Evolutionary conservation across 306 rosid species (phyloP).

Genomic region (Morella rubra): DNA sequence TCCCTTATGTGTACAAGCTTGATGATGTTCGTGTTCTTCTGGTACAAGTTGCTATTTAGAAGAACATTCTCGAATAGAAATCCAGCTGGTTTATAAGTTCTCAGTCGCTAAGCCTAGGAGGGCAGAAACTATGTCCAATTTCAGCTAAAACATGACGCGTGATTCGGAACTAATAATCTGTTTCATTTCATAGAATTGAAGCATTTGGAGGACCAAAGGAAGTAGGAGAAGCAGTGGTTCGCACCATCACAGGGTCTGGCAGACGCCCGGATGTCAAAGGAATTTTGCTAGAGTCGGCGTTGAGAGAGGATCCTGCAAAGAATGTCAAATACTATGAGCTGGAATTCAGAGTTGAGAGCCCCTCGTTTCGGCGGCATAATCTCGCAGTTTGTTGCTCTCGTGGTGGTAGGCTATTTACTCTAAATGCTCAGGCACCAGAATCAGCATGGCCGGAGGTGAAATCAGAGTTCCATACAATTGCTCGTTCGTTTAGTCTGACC

Average conservation of each 20-base stretch:
- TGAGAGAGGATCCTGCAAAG: conserved; percentile 54
- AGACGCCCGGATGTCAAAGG: conserved; percentile 61
- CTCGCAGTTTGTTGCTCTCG: conserved; percentile 68
- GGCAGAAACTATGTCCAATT: too few species aligned
- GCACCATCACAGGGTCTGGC: conserved; percentile 59
- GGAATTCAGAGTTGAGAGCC: conserved; percentile 78
- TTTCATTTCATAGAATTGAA: conserved; percentile 53
- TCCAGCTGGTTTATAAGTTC: background rate
- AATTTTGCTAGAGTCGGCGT: conserved; percentile 51
- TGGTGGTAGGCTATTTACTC: conserved; percentile 62
- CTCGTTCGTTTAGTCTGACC: conserved; percentile 64
- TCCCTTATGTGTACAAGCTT: too few species aligned
- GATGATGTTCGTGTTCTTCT: background rate
- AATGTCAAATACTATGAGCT: conserved; percentile 62
- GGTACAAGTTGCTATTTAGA: background rate
- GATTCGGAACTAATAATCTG: background rate
- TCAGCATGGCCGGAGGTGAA: conserved; percentile 60
- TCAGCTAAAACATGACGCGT: background rate
- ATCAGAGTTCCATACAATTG: conserved; percentile 56
- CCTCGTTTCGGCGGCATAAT: conserved; percentile 63
- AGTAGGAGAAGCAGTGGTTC: conserved; percentile 77
- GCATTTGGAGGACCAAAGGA: conserved; percentile 85
- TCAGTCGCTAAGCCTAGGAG: too few species aligned
- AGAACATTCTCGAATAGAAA: background rate
- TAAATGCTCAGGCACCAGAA: conserved; percentile 95